Base-by-base conservation (phyloP, 345 rosid species). In the Eutrema heterophyllum region DNA sequence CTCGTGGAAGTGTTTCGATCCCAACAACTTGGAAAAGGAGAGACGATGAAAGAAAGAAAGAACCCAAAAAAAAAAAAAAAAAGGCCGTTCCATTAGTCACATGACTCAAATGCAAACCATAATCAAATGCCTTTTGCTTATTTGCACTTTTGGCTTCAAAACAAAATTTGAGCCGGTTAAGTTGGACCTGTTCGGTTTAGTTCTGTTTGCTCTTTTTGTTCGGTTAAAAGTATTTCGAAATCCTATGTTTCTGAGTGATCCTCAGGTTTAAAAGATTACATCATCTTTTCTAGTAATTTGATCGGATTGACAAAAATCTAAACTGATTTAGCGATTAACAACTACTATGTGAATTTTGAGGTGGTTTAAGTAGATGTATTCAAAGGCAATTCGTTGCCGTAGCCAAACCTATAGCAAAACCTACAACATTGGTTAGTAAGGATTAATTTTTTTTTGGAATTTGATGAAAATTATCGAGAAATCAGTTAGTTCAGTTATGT, bases 1-100 rank as follows among this genome's bases (percentile, higher is more conserved):
- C 80, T 70, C 75, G 80, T 76, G 80, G 70, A 64, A 76, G 46
- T 55, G 53, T 55, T 70, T 63, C 11, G 45, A 63, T 76, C 80
- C 75, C 6, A 70, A 55, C 75, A 36, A 64, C 71, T 70, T 63
- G 80, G 80, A 76, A 76, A 75, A 68, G 53, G 72, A 73, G 59
- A 59, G 59, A 71, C 67, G 21, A 71, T 49, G 75, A 18, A 4
- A 43, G n/a, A 0, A 9, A 18, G 0, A 8, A 9, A 15, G 40
- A 3, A n/a, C n/a, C n/a, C n/a, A n/a, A n/a, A n/a, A n/a, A n/a
- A n/a, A n/a, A n/a, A n/a, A n/a, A 16, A 15, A 75, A 52, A 55
- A 61, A 62, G 7, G 67, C 46, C 46, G 71, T 69, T 76, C n/a
- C 43, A 45, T 62, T 69, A 54, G 21, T 69, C 75, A 76, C 79